These are phyloP conservation scores for Mycena alexandri DNA, from an alignment of 768 basidiomycete genomes.

Conservation along the genomic window DNA sequence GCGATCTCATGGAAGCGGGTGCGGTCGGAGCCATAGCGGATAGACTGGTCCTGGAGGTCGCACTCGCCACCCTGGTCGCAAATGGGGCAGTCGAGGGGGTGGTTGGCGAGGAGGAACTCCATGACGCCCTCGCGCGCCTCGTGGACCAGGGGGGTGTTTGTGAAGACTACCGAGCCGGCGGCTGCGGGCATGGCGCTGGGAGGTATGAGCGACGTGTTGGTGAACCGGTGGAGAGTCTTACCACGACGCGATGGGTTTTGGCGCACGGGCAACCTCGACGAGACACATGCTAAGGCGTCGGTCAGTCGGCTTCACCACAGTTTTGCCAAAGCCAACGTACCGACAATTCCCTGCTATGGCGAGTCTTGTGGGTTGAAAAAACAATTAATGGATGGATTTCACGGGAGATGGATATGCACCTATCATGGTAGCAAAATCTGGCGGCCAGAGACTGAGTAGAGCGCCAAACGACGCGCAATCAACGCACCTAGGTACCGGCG, in stretches of 20 bases:
- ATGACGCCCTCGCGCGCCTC: conserved; percentile 97
- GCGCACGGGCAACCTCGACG: conserved; percentile 96
- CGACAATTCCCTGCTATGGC: conserved; percentile 97
- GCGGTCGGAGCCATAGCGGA: conserved; percentile 98
- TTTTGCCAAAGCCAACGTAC: conserved; percentile 15
- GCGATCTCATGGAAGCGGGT: conserved; percentile 98
- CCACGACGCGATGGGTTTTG: conserved; percentile 96
- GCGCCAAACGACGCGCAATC: conserved; percentile 22
- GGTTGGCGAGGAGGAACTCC: conserved; percentile 98
- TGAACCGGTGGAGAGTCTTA: conserved; percentile 44
- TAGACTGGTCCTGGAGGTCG: conserved; percentile 98
- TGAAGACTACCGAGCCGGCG: conserved; percentile 93
- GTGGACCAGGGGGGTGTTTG: conserved; percentile 91
- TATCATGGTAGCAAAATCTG: conserved; percentile 91
- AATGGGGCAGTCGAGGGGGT: conserved; percentile 98
- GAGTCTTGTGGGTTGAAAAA: conserved; percentile 60
- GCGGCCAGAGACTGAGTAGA: conserved; percentile 36
- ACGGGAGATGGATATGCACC: conserved; percentile 55
- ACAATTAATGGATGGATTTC: conserved; percentile 19
- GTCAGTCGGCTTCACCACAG: not conserved
- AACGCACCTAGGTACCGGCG: conserved; percentile 80
- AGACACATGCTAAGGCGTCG: conserved; percentile 86
- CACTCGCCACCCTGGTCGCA: conserved; percentile 99
- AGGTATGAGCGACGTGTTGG: conserved; percentile 7
- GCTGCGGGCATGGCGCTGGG: conserved; percentile 96